Base-by-base conservation (phyloP, 1,284 basidiomycete species). In the Golubevia pallescens region DNA sequence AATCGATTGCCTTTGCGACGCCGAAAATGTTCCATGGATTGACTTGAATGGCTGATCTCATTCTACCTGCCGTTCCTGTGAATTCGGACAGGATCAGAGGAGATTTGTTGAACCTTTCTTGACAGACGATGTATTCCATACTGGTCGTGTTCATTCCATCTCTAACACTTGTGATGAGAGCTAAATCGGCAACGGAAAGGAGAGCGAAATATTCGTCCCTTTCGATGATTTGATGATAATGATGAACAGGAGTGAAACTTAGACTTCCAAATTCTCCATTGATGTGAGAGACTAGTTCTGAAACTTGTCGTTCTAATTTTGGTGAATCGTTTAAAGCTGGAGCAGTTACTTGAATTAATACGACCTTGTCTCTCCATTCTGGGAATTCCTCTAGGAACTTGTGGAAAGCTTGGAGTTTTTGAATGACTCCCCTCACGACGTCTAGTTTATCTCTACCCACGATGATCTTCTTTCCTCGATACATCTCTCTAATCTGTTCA, bases 361-460 rank as follows among this genome's bases (percentile, higher is more conserved):
- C 89, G 51, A 90, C 89, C 84, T 95, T 94, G 73, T 93, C 93
- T 65, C 94, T 89, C 96, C 96, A 99, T 84, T 98, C 91, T 0
- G 97, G 97, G 87, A 95, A 98, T 74, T 93, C 92, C 71, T 92
- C 90, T 20, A 99, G 88, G 71, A 99, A 90, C 84, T 96, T 95
- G 86, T 97, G 93, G 84, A 98, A 99, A 0, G 96, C 95, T 69
- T 93, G 93, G 34, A 99, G 90, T 90, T 99, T 99, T 87, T 98
- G 96, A 71, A 97, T 88, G 24, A 99, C 94, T 63, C 96, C 96
- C 87, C 97, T 97, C 75, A 97, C 95, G 14, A 95, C 93, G 81
- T 99, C 97, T 53, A 99, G 90, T 88, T 99, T 99, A 87, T 99
- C 96, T n/a, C 97, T 89, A 13, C 95, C 96, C 32, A 99, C 93